Conservation (phyloP, 2,329 filamentous ascomycete genomes). For the Tolypocladium capitatum region DNA sequence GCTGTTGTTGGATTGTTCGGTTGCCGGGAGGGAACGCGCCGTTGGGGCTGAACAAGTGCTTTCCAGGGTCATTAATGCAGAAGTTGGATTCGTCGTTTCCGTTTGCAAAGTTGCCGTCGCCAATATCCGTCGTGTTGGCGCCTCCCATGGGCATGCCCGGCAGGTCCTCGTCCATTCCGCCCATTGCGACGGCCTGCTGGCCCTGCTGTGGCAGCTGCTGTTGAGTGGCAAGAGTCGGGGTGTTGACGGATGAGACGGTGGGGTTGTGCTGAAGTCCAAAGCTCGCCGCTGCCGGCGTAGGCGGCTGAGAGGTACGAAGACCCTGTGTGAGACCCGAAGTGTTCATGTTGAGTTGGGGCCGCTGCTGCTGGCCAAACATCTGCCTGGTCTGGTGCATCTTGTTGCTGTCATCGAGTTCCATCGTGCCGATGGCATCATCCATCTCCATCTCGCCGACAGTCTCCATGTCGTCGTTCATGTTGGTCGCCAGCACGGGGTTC, state of each 20-base stretch:
- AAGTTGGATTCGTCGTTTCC: slow-evolving; percentile 30
- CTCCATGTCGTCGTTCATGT: slow-evolving; percentile 54
- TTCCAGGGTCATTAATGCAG: slow-evolving; percentile 85
- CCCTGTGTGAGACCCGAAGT: slow-evolving; percentile 65
- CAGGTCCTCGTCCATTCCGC: slow-evolving; percentile 62
- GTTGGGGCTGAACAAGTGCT: slow-evolving; percentile 79
- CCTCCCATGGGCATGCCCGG: slow-evolving; percentile 49
- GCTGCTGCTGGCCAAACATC: slow-evolving; percentile 50
- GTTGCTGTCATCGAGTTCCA: slow-evolving; percentile 50
- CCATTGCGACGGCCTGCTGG: slow-evolving; percentile 40
- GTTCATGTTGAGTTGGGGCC: slow-evolving; percentile 67
- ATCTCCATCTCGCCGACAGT: slow-evolving; percentile 92
- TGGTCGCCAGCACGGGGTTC: slow-evolving; percentile 27
- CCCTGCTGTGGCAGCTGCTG: slow-evolving; percentile 51
- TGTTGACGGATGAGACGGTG: slow-evolving; percentile 94
- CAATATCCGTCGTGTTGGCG: slow-evolving; percentile 37
- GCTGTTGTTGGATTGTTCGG: slow-evolving; percentile 51
- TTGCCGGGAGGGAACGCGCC: slow-evolving; percentile 55
- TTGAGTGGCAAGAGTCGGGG: slow-evolving; percentile 74
- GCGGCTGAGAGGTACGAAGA: slow-evolving; percentile 71
- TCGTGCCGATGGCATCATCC: slow-evolving; percentile 63
- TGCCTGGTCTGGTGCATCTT: slow-evolving; percentile 58
- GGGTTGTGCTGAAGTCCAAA: slow-evolving; percentile 85
- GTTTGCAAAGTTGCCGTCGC: slow-evolving; percentile 41
- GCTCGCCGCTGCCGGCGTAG: slow-evolving; percentile 65